Percentiles rank a stretch among this genome's conserved stretches.
These are phyloP conservation scores for Amanita inopinata DNA, from an alignment of 768 basidiomycete species.

Conservation along the genomic window DNA sequence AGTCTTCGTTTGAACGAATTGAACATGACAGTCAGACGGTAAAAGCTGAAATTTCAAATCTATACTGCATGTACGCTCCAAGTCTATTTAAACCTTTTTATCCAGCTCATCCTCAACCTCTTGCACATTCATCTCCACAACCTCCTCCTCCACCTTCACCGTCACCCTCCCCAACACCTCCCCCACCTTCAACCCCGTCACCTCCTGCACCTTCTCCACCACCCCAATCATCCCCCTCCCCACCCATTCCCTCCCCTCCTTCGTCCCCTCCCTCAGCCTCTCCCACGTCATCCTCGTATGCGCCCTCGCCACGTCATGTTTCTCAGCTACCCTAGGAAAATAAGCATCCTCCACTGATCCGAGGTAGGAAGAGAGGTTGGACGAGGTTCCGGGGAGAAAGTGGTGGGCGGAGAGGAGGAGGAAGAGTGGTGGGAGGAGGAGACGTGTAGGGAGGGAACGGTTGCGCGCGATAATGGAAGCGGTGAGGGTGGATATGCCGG, in stretches of 20 bases:
- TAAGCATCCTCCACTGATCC: conserved; percentile 62
- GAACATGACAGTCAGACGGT: no score
- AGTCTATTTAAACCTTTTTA: no score
- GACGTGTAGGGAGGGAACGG: conserved; percentile 56
- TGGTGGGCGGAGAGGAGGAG: conserved; percentile 61
- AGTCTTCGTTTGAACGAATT: no score
- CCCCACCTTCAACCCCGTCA: conserved; percentile 64
- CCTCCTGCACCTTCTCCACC: conserved; percentile 50
- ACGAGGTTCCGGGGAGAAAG: conserved; percentile 79
- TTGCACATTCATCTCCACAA: conserved; percentile 18
- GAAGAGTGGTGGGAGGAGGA: conserved; percentile 69
- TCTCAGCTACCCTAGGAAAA: conserved; percentile 57
- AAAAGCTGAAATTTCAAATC: no score
- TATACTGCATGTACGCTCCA: no score
- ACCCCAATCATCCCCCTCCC: conserved; percentile 34
- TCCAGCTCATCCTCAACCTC: no score
- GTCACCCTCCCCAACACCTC: conserved; percentile 41
- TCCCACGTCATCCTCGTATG: conserved; percentile 53
- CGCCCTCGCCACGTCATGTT: conserved; percentile 54
- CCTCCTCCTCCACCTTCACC: conserved; percentile 15
- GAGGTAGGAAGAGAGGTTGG: conserved; percentile 58
- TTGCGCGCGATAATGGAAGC: conserved; percentile 83
- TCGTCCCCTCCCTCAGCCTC: conserved; percentile 41
- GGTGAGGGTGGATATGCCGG: conserved; percentile 79
- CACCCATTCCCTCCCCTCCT: conserved; percentile 33